Conservation (phyloP, 1,284 basidiomycete genomes). For the Coniophora puteana region DNA sequence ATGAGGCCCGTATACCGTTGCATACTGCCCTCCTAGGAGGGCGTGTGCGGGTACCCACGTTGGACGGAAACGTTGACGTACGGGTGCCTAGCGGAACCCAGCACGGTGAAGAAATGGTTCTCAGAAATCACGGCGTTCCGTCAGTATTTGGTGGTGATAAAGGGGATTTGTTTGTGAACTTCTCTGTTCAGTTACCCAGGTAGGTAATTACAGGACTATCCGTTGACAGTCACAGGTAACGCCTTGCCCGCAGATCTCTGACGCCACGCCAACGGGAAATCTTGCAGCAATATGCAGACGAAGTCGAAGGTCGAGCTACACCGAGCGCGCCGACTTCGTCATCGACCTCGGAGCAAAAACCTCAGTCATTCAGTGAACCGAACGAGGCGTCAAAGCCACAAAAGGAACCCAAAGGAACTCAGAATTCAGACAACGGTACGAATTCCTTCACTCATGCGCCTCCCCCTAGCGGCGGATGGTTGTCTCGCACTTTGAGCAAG, state of each 20-base stretch:
- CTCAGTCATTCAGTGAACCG: conserved; percentile 20
- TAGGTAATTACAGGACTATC: conserved; percentile 35
- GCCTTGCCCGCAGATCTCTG: conserved; percentile 56
- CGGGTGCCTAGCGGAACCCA: conserved; percentile 93
- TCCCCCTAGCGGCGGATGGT: conserved; percentile 57
- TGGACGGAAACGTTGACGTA: conserved; percentile 96
- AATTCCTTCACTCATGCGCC: conserved; percentile 54
- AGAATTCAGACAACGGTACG: conserved; percentile 67
- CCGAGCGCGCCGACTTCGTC: conserved; percentile 19
- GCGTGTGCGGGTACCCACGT: conserved; percentile 87
- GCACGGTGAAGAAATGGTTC: conserved; percentile 94
- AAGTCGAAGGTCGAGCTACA: conserved; percentile 69
- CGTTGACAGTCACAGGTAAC: conserved; percentile 14
- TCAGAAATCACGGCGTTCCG: conserved; percentile 86
- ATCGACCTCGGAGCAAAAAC: conserved; percentile 19
- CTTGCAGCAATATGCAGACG: conserved; percentile 89
- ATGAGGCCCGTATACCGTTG: conserved; percentile 89
- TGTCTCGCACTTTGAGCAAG: conserved; percentile 64
- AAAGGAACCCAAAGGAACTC: no score
- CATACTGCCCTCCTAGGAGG: conserved; percentile 93
- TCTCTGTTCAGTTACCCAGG: conserved; percentile 89
- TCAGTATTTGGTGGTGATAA: conserved; percentile 63
- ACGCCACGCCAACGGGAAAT: conserved; percentile 84
- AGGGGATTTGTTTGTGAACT: conserved; percentile 92
- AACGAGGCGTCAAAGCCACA: conserved; percentile 24